A percentile compares a stretch with the other conserved stretches of the same genome.
Conservation (phyloP, 2,329 filamentous ascomycete species). For the Pseudonectria foliicola region DNA sequence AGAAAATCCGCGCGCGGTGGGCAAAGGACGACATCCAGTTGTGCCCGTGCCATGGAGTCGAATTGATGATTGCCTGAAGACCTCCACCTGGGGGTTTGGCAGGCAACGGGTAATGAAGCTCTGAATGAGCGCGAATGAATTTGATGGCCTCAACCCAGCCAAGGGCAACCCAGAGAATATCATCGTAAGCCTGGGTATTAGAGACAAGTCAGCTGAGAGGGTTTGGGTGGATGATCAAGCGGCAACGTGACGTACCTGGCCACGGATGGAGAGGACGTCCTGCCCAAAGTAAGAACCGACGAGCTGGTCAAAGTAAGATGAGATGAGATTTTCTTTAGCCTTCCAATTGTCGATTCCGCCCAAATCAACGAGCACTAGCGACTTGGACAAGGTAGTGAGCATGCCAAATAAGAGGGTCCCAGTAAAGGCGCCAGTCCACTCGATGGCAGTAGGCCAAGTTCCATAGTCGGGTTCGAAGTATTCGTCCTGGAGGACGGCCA, state of each 20-base stretch:
- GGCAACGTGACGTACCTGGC: slow-evolving; percentile 40
- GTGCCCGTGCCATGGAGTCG: slow-evolving; percentile 64
- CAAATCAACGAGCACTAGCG: slow-evolving; percentile 34
- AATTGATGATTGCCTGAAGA: slow-evolving; percentile 27
- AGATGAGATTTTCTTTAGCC: slow-evolving; percentile 69
- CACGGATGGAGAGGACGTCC: slow-evolving; percentile 65
- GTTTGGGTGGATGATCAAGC: too few species aligned
- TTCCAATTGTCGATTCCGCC: slow-evolving; percentile 34
- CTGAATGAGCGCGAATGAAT: slow-evolving; percentile 65
- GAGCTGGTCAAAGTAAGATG: slow-evolving; percentile 72
- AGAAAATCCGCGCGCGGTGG: slow-evolving; percentile 78
- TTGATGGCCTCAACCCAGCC: slow-evolving; percentile 80
- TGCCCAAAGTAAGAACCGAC: slow-evolving; percentile 81
- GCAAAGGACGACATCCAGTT: slow-evolving; percentile 72
- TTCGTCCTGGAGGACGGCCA: slow-evolving; percentile 67
- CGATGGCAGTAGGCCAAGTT: slow-evolving; percentile 79
- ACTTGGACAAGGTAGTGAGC: slow-evolving; percentile 62
- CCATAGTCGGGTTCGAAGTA: slow-evolving; percentile 75
- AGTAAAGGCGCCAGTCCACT: slow-evolving; percentile 87
- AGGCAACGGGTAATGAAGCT: slow-evolving; percentile 46
- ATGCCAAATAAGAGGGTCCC: slow-evolving; percentile 71
- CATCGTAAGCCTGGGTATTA: slow-evolving; percentile 69
- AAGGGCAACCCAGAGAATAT: slow-evolving; percentile 92
- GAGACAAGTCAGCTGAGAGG: background rate
- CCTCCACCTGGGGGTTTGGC: slow-evolving; percentile 11